phyloP scores from a whole-genome alignment of 1,139 yeast genomes.

The Taphrina betulina region DNA sequence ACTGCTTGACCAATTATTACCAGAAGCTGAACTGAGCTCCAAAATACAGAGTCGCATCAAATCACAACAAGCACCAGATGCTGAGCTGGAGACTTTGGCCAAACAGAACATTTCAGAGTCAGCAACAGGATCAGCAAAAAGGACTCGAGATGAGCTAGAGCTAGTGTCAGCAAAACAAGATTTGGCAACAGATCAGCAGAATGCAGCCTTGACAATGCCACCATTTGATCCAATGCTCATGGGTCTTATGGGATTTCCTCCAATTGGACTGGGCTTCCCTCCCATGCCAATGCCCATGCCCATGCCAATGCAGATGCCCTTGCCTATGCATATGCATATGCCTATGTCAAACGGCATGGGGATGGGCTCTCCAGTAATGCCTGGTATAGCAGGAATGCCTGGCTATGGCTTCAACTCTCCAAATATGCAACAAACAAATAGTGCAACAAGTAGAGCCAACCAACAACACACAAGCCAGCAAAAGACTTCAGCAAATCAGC shows the following conservation, averaged over 20 bases:
- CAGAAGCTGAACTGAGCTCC: slow-evolving; percentile 4
- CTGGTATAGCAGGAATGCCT: slow-evolving; percentile 37
- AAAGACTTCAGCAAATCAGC: too few relatives aligned
- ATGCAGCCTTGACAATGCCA: slow-evolving; percentile 32
- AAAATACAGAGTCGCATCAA: background rate
- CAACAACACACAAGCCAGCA: too few relatives aligned
- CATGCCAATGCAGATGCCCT: slow-evolving; percentile 1
- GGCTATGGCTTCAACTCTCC: too few relatives aligned
- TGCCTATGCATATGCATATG: slow-evolving; percentile 37
- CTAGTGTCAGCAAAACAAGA: background rate
- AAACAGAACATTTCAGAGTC: background rate
- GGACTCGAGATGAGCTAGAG: background rate
- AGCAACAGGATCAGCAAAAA: background rate
- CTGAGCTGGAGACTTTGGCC: too few relatives aligned
- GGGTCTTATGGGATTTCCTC: slow-evolving; percentile 31
- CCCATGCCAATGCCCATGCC: slow-evolving; percentile 21
- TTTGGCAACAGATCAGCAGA: background rate
- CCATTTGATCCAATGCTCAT: slow-evolving; percentile 38
- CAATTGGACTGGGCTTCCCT: slow-evolving; percentile 32
- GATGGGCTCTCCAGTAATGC: slow-evolving; percentile 39
- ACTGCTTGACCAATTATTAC: slow-evolving; percentile 54
- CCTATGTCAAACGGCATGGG: slow-evolving; percentile 34
- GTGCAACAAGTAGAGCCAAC: too few relatives aligned
- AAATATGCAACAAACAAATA: too few relatives aligned
- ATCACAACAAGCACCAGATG: too few relatives aligned